Evolutionary conservation across 2,329 filamentous ascomycete species (phyloP).

Genomic region (Rhynchosporium agropyri): DNA sequence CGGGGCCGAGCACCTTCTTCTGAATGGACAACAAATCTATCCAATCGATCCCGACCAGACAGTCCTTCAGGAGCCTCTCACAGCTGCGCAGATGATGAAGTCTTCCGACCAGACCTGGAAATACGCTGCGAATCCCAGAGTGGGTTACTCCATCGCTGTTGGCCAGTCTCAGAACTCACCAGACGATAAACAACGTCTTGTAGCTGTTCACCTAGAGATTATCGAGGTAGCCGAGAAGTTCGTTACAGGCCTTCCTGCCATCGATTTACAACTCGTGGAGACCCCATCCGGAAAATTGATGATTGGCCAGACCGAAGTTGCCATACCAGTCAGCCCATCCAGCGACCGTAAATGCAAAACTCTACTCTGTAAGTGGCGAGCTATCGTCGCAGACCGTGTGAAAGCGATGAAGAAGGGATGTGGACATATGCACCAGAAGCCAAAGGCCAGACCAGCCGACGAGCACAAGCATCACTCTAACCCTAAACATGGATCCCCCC

Average conservation of each 20-base stretch:
- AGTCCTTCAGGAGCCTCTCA: constrained; percentile 46
- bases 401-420: constrained; percentile 44
- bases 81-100: constrained; percentile 51
- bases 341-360: constrained; percentile 47
- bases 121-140: constrained; percentile 35
- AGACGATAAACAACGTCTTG: constrained; percentile 54
- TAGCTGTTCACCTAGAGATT: constrained; percentile 59
- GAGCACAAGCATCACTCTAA: constrained; percentile 21
- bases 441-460: constrained; percentile 31
- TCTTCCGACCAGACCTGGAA: constrained; percentile 35
- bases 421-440: constrained; percentile 40
- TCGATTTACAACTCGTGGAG: constrained; percentile 65
- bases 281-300: constrained; percentile 56
- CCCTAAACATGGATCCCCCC: constrained; percentile 30
- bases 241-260: constrained; percentile 54
- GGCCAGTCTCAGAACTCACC: constrained; percentile 50
- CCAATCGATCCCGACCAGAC: constrained; percentile 44
- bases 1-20: constrained; percentile 51
- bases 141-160: constrained; percentile 38
- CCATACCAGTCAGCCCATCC: constrained; percentile 35
- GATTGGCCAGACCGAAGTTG: constrained; percentile 52
- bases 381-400: constrained; percentile 51
- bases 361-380: constrained; percentile 58
- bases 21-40: constrained; percentile 66
- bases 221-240: constrained; percentile 61